These are phyloP conservation scores for Hygrophorus pudorinus DNA, from an alignment of 768 basidiomycete species.

Conservation along the genomic window DNA sequence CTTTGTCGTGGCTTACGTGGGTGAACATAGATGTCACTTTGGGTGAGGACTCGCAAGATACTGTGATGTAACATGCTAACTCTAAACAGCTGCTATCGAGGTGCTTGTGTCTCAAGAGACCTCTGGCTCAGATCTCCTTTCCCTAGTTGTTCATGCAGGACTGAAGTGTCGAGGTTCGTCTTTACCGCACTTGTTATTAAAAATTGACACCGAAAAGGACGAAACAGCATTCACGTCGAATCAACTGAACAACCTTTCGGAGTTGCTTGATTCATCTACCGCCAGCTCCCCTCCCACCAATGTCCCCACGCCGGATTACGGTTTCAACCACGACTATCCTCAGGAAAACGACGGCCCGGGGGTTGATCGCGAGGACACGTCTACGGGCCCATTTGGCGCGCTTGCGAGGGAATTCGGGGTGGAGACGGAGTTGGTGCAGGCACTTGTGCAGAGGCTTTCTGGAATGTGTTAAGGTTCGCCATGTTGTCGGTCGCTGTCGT, in stretches of 20 bases:
- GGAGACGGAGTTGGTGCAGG: slow-evolving; percentile 55
- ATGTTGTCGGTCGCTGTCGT: too few species aligned
- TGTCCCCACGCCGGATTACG: not conserved
- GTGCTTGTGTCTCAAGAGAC: slow-evolving; percentile 45
- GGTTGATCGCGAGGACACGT: not conserved
- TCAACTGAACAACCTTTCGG: slow-evolving; percentile 39
- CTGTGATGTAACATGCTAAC: slow-evolving; percentile 1
- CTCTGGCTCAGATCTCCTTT: slow-evolving; percentile 27
- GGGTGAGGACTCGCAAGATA: slow-evolving; percentile 14
- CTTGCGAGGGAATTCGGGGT: slow-evolving; percentile 74
- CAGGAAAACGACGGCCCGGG: not conserved
- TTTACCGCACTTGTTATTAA: not conserved
- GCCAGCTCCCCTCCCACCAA: slow-evolving; percentile 8
- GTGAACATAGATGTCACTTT: slow-evolving; percentile 27
- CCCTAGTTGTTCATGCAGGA: slow-evolving; percentile 38
- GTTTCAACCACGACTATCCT: not conserved
- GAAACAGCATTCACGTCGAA: slow-evolving; percentile 52
- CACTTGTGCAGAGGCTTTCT: slow-evolving; percentile 50
- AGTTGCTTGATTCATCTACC: slow-evolving; percentile 26
- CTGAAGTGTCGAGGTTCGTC: slow-evolving; percentile 48
- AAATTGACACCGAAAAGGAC: not conserved
- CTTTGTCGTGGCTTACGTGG: not conserved
- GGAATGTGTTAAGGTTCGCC: slow-evolving; percentile 13
- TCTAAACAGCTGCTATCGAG: slow-evolving; percentile 39
- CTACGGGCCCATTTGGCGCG: slow-evolving; percentile 28